phyloP scores from a whole-genome alignment of 345 rosid genomes.

The Cardamine resedifolia region DNA sequence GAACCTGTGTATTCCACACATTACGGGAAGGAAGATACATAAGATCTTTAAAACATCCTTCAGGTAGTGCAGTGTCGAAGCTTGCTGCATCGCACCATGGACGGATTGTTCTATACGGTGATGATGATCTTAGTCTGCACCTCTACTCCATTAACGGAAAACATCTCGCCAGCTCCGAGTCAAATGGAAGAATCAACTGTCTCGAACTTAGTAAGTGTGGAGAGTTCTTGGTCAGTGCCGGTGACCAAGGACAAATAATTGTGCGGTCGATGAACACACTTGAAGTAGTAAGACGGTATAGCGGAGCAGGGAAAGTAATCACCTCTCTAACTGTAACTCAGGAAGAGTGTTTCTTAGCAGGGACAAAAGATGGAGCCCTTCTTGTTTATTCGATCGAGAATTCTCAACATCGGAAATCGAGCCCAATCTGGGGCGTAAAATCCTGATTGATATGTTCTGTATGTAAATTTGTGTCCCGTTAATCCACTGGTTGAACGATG shows the following conservation, averaged over 20 bases:
- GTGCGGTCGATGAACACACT: slow-evolving; percentile 92
- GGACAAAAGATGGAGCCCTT: slow-evolving; percentile 90
- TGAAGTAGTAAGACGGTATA: slow-evolving; percentile 69
- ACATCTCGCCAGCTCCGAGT: slow-evolving; percentile 84
- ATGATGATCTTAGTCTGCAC: slow-evolving; percentile 87
- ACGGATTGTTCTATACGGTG: slow-evolving; percentile 72
- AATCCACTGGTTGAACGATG: background rate
- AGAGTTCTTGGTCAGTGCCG: slow-evolving; percentile 85
- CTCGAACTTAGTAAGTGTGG: slow-evolving; percentile 86
- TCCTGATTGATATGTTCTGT: slow-evolving; percentile 32
- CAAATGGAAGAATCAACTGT: slow-evolving; percentile 90
- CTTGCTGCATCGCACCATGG: slow-evolving; percentile 90
- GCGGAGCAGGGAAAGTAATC: slow-evolving; percentile 77
- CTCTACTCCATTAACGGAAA: slow-evolving; percentile 91
- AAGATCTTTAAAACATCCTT: slow-evolving; percentile 83
- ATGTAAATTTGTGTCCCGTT: slow-evolving; percentile 21
- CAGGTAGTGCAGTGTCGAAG: slow-evolving; percentile 78
- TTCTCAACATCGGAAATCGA: slow-evolving; percentile 60
- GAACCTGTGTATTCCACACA: slow-evolving; percentile 92
- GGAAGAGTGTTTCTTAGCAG: slow-evolving; percentile 94
- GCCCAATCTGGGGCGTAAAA: slow-evolving; percentile 51
- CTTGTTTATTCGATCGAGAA: slow-evolving; percentile 91
- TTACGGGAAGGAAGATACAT: slow-evolving; percentile 86
- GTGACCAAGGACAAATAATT: slow-evolving; percentile 94
- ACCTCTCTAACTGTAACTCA: slow-evolving; percentile 78